These are phyloP conservation scores for Septoria petroselini DNA, from an alignment of 2,329 filamentous ascomycete species.

Conservation along the genomic window DNA sequence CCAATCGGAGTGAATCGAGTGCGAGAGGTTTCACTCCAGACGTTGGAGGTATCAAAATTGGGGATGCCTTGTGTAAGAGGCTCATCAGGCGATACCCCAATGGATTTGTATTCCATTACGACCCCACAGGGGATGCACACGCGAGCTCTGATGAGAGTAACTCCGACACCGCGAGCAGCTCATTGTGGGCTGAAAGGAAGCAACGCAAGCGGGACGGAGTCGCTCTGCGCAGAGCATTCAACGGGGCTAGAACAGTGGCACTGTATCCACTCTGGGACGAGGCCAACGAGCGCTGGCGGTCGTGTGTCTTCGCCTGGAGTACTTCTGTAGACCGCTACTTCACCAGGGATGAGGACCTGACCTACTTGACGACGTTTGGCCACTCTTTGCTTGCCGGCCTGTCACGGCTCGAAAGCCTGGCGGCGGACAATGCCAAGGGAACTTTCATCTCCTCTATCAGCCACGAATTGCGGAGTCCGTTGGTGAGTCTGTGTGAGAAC, in stretches of 20 bases:
- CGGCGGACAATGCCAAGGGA: slow-evolving; percentile 38
- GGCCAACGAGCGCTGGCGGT: slow-evolving; percentile 6
- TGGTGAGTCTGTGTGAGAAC: too few relatives aligned
- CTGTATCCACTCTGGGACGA: background rate
- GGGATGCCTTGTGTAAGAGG: background rate
- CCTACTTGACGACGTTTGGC: slow-evolving; percentile 40
- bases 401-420: slow-evolving; percentile 39
- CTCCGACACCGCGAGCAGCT: background rate
- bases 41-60: background rate
- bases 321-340: slow-evolving; percentile 35
- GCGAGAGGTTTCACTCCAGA: slow-evolving; percentile 10
- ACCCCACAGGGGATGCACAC: slow-evolving; percentile 8
- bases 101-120: slow-evolving; percentile 12
- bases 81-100: slow-evolving; percentile 13
- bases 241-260: background rate
- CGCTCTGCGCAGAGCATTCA: background rate
- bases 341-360: slow-evolving; percentile 38
- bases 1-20: background rate
- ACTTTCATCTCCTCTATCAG: too few relatives aligned
- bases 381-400: slow-evolving; percentile 42
- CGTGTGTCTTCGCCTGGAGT: slow-evolving; percentile 41
- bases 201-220: background rate
- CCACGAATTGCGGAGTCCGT: too few relatives aligned
- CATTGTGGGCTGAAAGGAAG: background rate
- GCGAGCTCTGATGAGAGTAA: slow-evolving; percentile 18